Conservation (phyloP, 768 basidiomycete genomes). For the Boletus rex-veris region DNA sequence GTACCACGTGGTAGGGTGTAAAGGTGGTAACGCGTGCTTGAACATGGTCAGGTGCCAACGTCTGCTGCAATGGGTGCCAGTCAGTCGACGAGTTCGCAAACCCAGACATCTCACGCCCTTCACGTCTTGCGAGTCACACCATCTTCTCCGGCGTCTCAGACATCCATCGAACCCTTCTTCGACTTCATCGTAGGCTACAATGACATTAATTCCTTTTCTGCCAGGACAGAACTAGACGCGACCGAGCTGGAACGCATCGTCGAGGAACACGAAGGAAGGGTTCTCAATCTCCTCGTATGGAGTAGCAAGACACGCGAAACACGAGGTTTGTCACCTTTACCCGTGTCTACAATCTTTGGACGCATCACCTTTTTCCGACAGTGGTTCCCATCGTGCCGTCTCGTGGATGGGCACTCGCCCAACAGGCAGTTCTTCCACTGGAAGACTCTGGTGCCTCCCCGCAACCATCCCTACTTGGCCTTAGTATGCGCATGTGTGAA, state of each 20-base stretch:
- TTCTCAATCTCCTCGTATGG: conserved; percentile 75
- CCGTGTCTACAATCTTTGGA: not conserved
- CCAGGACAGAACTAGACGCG: conserved; percentile 57
- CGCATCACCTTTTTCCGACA: conserved; percentile 30
- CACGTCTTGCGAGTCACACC: conserved; percentile 91
- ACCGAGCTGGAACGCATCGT: conserved; percentile 75
- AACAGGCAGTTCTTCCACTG: conserved; percentile 36
- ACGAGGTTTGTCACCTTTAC: conserved; percentile 47
- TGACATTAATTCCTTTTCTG: conserved; percentile 57
- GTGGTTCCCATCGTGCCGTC: conserved; percentile 86
- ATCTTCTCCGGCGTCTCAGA: conserved; percentile 81
- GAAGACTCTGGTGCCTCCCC: conserved; percentile 41
- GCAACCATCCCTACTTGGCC: conserved; percentile 88
- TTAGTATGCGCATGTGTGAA: conserved; percentile 91
- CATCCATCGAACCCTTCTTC: conserved; percentile 87
- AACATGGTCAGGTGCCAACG: not conserved
- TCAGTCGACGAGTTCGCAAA: conserved; percentile 54
- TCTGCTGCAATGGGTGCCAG: conserved; percentile 60
- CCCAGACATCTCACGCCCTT: conserved; percentile 48
- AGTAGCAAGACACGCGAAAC: conserved; percentile 73
- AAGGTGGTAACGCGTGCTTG: not conserved
- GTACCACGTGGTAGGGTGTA: not conserved
- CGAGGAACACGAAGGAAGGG: conserved; percentile 71
- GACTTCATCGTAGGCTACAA: conserved; percentile 91
- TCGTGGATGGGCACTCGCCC: conserved; percentile 66